phyloP scores from a whole-genome alignment of 495 filamentous ascomycete species.

The Aspergillus panamensis region DNA sequence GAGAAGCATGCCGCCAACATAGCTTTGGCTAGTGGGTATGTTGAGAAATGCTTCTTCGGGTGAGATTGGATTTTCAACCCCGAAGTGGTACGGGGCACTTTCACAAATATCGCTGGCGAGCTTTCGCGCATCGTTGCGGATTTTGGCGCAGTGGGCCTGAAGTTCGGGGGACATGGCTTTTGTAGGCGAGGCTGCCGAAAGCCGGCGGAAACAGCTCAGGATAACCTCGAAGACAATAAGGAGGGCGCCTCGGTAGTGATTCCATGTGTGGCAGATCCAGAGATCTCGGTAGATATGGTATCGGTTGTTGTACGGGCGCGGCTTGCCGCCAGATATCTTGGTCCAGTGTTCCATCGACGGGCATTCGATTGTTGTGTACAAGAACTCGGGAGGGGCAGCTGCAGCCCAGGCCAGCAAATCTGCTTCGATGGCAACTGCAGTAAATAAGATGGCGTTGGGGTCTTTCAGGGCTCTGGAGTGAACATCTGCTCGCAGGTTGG shows the following conservation, averaged over 20 bases:
- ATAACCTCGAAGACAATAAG: constrained; percentile 56
- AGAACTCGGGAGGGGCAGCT: constrained; percentile 37
- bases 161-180: constrained; percentile 30
- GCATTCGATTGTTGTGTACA: constrained; percentile 29
- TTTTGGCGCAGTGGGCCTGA: constrained; percentile 29
- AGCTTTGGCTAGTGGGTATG: constrained; percentile 24
- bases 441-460: constrained; percentile 42
- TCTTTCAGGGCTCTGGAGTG: constrained; percentile 35
- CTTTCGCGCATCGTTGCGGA: constrained; percentile 35
- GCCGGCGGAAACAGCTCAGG: constrained; percentile 22
- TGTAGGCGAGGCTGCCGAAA: constrained; percentile 10
- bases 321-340: constrained; percentile 25
- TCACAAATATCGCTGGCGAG: constrained; percentile 46
- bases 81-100: constrained; percentile 41
- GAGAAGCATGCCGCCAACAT: constrained; percentile 42
- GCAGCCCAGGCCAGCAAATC: constrained; percentile 45
- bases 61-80: constrained; percentile 19
- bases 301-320: constrained; percentile 45
- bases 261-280: constrained; percentile 58
- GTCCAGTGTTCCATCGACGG: constrained; percentile 23
- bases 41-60: constrained; percentile 5
- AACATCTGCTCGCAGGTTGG: constrained; percentile 45
- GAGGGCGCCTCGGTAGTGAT: constrained; percentile 59
- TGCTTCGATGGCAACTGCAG: constrained; percentile 48
- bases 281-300: constrained; percentile 59